Conservation (phyloP, 208 protist genomes). For the Balamuthia mandrillaris region DNA sequence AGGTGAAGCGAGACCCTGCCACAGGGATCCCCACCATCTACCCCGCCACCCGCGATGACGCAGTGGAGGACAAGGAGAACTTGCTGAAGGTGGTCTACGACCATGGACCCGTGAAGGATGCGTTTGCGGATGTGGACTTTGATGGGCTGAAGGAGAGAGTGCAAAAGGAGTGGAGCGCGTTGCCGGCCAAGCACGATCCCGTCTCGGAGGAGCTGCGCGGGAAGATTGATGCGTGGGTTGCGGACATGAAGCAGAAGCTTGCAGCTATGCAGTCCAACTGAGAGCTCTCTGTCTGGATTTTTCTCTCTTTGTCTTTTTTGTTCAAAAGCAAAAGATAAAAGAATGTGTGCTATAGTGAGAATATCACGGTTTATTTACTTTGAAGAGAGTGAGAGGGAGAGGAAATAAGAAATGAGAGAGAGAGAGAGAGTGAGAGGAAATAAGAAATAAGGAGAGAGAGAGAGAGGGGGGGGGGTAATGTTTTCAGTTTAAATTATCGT, state of each 20-base stretch:
- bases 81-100: conserved; percentile 42
- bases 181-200: neutral
- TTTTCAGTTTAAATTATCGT: too few species aligned
- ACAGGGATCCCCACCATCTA: conserved; percentile 23
- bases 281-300: too few species aligned
- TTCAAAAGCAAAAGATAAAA: too few species aligned
- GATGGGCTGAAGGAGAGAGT: conserved; percentile 27
- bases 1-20: conserved; percentile 18
- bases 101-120: conserved; percentile 13
- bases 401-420: too few species aligned
- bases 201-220: neutral
- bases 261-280: too few species aligned
- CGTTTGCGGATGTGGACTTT: conserved; percentile 30
- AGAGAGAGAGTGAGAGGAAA: too few species aligned
- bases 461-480: too few species aligned
- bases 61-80: neutral
- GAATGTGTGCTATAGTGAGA: too few species aligned
- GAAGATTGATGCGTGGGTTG: conserved; percentile 16
- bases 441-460: too few species aligned
- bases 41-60: conserved; percentile 35
- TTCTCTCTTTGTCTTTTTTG: too few species aligned
- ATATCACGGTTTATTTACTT: too few species aligned
- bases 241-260: neutral
- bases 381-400: too few species aligned
- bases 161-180: conserved; percentile 5